These are phyloP conservation scores for Apostasia shenzhenica DNA, from an alignment of 106 monocot genomes.

Conservation along the genomic window DNA sequence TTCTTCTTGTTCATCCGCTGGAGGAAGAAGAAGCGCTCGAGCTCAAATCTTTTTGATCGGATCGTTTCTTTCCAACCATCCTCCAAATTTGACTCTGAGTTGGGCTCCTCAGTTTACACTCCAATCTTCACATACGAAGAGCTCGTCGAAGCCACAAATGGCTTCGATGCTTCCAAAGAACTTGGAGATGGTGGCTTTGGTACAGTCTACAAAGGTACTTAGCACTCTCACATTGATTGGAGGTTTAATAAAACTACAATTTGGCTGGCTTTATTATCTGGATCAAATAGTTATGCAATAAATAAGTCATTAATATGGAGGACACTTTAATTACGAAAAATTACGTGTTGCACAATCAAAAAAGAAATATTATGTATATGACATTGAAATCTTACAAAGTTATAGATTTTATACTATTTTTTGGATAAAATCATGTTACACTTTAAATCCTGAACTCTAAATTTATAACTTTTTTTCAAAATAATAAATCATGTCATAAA, in stretches of 20 bases:
- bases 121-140: constrained; percentile 19
- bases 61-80: constrained; percentile 1
- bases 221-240: background rate
- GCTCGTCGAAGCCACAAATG: constrained; percentile 12
- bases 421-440: too few relatives aligned
- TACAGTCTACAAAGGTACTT: constrained; percentile 24
- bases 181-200: constrained; percentile 27
- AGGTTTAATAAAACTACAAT: background rate
- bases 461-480: too few relatives aligned
- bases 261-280: background rate
- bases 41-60: background rate
- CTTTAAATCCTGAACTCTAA: too few relatives aligned
- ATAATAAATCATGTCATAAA: too few relatives aligned
- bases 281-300: background rate
- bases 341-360: too few relatives aligned
- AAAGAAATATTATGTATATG: too few relatives aligned
- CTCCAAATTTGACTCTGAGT: constrained; percentile 5
- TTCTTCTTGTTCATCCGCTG: constrained; percentile 1
- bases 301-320: too few relatives aligned
- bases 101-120: background rate
- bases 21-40: background rate
- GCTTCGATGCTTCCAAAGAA: constrained; percentile 10
- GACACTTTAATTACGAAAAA: too few relatives aligned
- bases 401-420: too few relatives aligned
- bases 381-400: too few relatives aligned